These are phyloP conservation scores for Colletotrichum sp. DNA, from an alignment of 2,329 filamentous ascomycete genomes.

Conservation along the genomic window DNA sequence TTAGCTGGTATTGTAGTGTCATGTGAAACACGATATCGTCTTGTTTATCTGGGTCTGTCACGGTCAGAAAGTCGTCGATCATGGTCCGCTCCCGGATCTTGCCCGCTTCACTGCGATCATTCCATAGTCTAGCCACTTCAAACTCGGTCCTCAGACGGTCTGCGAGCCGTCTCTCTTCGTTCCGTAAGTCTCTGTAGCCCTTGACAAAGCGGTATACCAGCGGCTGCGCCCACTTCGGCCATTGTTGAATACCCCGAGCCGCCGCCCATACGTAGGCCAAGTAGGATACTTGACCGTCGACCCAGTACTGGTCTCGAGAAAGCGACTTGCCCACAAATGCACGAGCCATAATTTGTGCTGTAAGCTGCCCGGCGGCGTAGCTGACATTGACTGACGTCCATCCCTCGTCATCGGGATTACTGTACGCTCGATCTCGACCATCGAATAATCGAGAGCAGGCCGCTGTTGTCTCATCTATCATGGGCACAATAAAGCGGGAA, in stretches of 20 bases:
- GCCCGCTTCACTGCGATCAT: not conserved
- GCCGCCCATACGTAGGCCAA: slow-evolving; percentile 3
- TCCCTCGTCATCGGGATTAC: not conserved
- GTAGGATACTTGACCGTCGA: slow-evolving; percentile 1
- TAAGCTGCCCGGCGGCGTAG: not conserved
- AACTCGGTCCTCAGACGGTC: not conserved
- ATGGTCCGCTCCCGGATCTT: not conserved
- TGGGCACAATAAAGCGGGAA: not conserved
- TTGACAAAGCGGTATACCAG: not conserved
- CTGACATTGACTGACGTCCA: not conserved
- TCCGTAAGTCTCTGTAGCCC: not conserved
- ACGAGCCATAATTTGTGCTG: not conserved
- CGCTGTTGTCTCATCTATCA: not conserved
- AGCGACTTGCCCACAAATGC: not conserved
- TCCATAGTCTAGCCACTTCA: not conserved
- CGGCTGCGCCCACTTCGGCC: not conserved
- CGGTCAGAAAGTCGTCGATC: not conserved
- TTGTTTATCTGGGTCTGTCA: not conserved
- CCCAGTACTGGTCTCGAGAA: not conserved
- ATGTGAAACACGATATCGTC: not conserved
- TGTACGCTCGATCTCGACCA: not conserved
- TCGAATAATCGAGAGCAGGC: not conserved
- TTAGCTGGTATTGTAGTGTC: not conserved
- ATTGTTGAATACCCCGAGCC: not conserved
- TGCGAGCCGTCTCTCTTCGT: not conserved